Evolutionary conservation across 352 stramenopile species (phyloP).

Genomic region (Pythium dissotocum): DNA sequence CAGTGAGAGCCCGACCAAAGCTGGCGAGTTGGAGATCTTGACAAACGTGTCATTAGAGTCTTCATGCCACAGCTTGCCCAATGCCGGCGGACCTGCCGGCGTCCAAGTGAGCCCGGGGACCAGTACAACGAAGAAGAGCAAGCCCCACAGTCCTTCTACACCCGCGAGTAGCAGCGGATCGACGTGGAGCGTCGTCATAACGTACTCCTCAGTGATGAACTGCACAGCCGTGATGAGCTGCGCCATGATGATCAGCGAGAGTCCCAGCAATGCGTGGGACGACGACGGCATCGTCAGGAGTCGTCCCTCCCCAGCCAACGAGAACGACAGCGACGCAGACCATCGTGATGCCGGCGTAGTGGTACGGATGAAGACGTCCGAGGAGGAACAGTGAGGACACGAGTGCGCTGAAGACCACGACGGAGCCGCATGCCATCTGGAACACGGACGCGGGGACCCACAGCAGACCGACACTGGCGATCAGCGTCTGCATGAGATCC

Average conservation of each 20-base stretch:
- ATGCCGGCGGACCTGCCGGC: too few species aligned
- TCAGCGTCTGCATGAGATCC: constrained; percentile 80
- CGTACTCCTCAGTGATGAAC: constrained; percentile 89
- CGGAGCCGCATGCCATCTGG: constrained; percentile 88
- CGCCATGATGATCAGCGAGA: constrained; percentile 70
- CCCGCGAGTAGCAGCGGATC: constrained; percentile 84
- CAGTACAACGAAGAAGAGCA: constrained; percentile 63
- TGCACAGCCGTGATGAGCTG: constrained; percentile 84
- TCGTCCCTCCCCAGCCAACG: constrained; percentile 58
- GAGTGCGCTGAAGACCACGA: constrained; percentile 83
- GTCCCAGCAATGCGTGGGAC: constrained; percentile 63
- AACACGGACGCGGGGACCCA: constrained; percentile 89
- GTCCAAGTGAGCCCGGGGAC: too few species aligned
- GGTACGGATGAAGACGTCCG: constrained; percentile 75
- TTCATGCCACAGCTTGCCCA: too few species aligned
- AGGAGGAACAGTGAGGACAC: constrained; percentile 80
- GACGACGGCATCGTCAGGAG: constrained; percentile 11
- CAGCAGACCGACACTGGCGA: constrained; percentile 84
- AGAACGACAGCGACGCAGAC: constrained; percentile 23
- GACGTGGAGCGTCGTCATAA: constrained; percentile 77
- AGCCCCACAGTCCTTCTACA: constrained; percentile 83
- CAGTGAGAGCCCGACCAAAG: too few species aligned
- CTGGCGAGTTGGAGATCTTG: too few species aligned
- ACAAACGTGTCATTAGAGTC: too few species aligned
- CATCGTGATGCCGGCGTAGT: constrained; percentile 41